A percentile compares a stretch with the other conserved stretches of the same genome.
Conservation (phyloP, 192 early-diverging fungal genomes). For the Rhizoclosmatium globosum region DNA sequence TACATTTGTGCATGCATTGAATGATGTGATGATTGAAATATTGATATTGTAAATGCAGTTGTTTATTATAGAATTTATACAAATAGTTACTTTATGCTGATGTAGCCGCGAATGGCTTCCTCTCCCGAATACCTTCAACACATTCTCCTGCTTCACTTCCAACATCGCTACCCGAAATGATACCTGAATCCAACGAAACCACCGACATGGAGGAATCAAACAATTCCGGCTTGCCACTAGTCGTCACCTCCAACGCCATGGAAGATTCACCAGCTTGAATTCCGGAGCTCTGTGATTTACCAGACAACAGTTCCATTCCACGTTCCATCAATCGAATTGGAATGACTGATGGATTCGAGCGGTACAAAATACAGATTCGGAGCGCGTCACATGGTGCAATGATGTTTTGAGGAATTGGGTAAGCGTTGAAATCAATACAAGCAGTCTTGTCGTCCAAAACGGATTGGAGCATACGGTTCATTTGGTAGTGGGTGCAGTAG, state of each 20-base stretch:
- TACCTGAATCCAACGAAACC: neutral
- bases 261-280: conserved; percentile 33
- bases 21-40: too few species aligned
- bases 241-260: neutral
- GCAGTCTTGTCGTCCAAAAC: conserved; percentile 49
- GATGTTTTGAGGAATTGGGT: conserved; percentile 56
- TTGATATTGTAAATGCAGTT: too few species aligned
- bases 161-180: neutral
- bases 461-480: conserved; percentile 57
- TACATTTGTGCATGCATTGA: too few species aligned
- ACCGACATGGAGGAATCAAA: neutral
- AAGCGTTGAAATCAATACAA: conserved; percentile 32
- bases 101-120: neutral
- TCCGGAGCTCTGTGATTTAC: conserved; percentile 35
- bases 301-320: conserved; percentile 28
- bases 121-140: neutral
- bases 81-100: too few species aligned
- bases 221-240: neutral
- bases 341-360: conserved; percentile 44
- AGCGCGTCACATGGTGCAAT: conserved; percentile 73
- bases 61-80: too few species aligned
- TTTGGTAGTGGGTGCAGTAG: conserved; percentile 69
- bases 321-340: conserved; percentile 43
- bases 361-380: conserved; percentile 64
- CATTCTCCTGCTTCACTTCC: neutral